Percentiles rank a stretch among this genome's conserved stretches.
phyloP scores from a whole-genome alignment of 495 filamentous ascomycete genomes.

The Tetracladium setigerum region DNA sequence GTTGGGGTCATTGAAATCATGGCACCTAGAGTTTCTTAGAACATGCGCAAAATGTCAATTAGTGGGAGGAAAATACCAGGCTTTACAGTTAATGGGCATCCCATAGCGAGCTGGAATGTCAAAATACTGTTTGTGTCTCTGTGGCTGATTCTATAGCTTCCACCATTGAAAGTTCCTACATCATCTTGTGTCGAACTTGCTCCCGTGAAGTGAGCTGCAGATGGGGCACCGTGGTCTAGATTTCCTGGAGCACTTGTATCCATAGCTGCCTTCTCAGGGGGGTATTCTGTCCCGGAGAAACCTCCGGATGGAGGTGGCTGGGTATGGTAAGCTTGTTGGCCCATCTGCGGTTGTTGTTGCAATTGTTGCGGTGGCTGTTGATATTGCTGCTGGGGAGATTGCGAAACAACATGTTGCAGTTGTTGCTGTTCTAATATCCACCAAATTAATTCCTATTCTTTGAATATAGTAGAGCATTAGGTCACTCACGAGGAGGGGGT shows the following conservation, averaged over 20 bases:
- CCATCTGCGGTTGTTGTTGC: slow-evolving; percentile 24
- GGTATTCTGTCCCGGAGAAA: slow-evolving; percentile 14
- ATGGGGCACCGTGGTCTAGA: slow-evolving; percentile 38
- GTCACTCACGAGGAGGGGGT: too few species aligned
- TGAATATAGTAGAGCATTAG: too few species aligned
- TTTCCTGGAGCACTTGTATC: slow-evolving; percentile 23
- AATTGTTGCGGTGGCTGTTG: slow-evolving; percentile 22
- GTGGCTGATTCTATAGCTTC: slow-evolving; percentile 88
- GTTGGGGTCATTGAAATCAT: slow-evolving; percentile 96
- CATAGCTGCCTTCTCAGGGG: slow-evolving; percentile 20
- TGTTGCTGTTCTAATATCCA: slow-evolving; percentile 8
- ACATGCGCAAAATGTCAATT: too few species aligned
- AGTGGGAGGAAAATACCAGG: slow-evolving; percentile 51
- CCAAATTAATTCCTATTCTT: too few species aligned
- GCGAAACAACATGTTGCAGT: too few species aligned
- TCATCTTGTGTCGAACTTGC: slow-evolving; percentile 62
- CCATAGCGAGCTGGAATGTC: slow-evolving; percentile 83
- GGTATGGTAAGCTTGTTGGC: too few species aligned
- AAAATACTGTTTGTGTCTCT: slow-evolving; percentile 84
- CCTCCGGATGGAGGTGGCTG: slow-evolving; percentile 16
- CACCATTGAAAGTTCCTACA: slow-evolving; percentile 91
- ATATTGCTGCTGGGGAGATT: slow-evolving; percentile 5
- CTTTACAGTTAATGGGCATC: slow-evolving; percentile 73
- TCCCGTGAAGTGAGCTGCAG: slow-evolving; percentile 49
- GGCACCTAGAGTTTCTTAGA: slow-evolving; percentile 39